These are phyloP conservation scores for Hericium rajendrae DNA, from an alignment of 768 basidiomycete species.

Conservation along the genomic window DNA sequence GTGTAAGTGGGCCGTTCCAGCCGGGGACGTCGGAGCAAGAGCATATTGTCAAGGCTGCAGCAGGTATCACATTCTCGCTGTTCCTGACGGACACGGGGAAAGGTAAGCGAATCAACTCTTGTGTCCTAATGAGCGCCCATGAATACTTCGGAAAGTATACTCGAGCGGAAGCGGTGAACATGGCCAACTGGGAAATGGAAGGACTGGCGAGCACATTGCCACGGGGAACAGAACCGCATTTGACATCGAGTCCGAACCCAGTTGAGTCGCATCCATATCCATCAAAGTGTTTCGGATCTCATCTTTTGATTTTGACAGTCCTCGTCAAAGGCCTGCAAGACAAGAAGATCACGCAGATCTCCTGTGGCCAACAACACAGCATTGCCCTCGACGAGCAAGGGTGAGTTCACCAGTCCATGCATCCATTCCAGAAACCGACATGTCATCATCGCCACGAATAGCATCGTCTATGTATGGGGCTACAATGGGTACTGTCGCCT, in stretches of 20 bases:
- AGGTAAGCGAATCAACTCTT: conserved; percentile 32
- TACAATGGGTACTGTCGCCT: conserved; percentile 88
- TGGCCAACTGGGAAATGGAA: conserved; percentile 89
- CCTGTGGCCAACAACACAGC: conserved; percentile 82
- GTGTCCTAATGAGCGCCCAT: not conserved
- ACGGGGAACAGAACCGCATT: conserved; percentile 78
- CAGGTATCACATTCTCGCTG: conserved; percentile 78
- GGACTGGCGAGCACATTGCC: conserved; percentile 84
- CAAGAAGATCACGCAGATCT: conserved; percentile 72
- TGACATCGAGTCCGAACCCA: conserved; percentile 64
- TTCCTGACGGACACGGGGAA: conserved; percentile 78
- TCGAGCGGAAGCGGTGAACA: conserved; percentile 87
- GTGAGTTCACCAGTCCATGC: conserved; percentile 25
- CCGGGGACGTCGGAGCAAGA: conserved; percentile 44
- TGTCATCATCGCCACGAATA: conserved; percentile 20
- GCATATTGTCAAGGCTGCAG: conserved; percentile 61
- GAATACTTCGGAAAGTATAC: conserved; percentile 45
- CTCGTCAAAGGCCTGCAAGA: conserved; percentile 68
- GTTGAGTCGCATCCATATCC: conserved; percentile 27
- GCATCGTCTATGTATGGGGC: conserved; percentile 78
- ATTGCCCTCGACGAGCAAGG: conserved; percentile 74
- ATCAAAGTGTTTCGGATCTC: no score
- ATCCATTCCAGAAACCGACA: not conserved
- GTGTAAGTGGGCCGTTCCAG: conserved; percentile 40
- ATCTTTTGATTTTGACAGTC: conserved; percentile 29